Evolutionary conservation across 2,329 filamentous ascomycete genomes (phyloP).

Genomic region (Fusarium heterosporum): DNA sequence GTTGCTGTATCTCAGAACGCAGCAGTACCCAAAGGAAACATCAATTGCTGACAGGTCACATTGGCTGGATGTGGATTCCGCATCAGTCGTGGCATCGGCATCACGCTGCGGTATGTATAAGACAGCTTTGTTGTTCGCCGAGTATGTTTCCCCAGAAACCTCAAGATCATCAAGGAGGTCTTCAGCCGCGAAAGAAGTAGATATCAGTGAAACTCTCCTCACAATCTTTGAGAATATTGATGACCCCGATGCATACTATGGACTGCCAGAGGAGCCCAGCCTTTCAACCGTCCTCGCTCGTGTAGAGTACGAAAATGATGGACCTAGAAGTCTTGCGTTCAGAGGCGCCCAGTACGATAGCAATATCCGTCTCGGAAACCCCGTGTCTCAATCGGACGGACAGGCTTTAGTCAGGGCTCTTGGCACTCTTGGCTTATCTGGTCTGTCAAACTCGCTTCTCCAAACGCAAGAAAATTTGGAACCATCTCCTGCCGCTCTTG

Average conservation of each 20-base stretch:
- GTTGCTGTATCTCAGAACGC: conserved; percentile 88
- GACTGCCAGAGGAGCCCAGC: conserved; percentile 81
- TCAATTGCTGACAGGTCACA: conserved; percentile 82
- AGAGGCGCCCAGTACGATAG: conserved; percentile 92
- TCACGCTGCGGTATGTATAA: conserved; percentile 86
- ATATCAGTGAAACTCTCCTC: conserved; percentile 77
- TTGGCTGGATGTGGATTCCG: conserved; percentile 89
- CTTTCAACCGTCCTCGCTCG: conserved; percentile 82
- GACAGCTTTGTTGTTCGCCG: conserved; percentile 84
- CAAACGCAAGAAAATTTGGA: conserved; percentile 73
- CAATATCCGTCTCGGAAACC: conserved; percentile 73
- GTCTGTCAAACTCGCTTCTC: conserved; percentile 83
- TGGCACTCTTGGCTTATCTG: conserved; percentile 83
- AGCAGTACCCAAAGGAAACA: conserved; percentile 77
- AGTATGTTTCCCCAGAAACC: conserved; percentile 72
- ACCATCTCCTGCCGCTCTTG: conserved; percentile 68
- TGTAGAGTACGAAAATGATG: conserved; percentile 90
- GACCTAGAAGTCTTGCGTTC: conserved; percentile 87
- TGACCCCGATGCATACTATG: conserved; percentile 96
- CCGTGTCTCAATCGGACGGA: conserved; percentile 68
- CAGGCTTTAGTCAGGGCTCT: conserved; percentile 81
- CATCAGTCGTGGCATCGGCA: conserved; percentile 77
- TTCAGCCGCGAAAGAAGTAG: conserved; percentile 64
- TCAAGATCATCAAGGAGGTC: conserved; percentile 73
- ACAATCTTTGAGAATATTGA: conserved; percentile 92